Conservation (phyloP, 163 green algal genomes). For the Volvox carteri region DNA sequence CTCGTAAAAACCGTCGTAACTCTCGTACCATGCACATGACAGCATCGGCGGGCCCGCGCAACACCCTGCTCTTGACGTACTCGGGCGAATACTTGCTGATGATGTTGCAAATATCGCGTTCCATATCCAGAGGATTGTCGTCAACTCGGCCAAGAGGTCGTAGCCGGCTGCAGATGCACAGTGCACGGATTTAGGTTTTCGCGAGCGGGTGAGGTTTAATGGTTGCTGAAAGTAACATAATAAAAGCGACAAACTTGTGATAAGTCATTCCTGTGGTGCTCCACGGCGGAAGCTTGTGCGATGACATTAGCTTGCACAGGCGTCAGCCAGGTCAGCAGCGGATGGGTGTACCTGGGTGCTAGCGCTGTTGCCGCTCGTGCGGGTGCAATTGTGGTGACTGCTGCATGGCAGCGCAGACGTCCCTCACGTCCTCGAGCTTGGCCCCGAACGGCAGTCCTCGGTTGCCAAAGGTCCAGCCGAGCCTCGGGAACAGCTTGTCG, state of each 20-base stretch:
- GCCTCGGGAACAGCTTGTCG: background rate
- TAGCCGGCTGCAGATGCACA: background rate
- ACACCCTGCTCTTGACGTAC: slow-evolving; percentile 67
- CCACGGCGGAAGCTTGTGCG: too few species aligned
- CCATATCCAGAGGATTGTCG: slow-evolving; percentile 43
- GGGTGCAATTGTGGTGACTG: slow-evolving; percentile 23
- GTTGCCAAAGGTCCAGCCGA: background rate
- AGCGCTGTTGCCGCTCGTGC: background rate
- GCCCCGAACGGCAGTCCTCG: background rate
- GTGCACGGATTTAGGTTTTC: too few species aligned
- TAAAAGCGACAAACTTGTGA: too few species aligned
- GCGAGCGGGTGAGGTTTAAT: too few species aligned
- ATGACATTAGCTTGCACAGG: too few species aligned
- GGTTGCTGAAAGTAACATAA: too few species aligned
- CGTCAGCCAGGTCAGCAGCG: too few species aligned
- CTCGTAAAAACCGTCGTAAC: too few species aligned
- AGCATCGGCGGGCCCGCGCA: slow-evolving; percentile 61
- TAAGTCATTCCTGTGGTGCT: too few species aligned
- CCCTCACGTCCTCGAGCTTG: background rate
- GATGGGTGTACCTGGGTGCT: slow-evolving; percentile 2
- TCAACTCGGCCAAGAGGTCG: slow-evolving; percentile 26
- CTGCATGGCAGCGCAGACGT: slow-evolving; percentile 36
- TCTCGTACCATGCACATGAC: slow-evolving; percentile 59
- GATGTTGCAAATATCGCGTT: slow-evolving; percentile 68
- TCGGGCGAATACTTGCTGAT: slow-evolving; percentile 70